phyloP scores from a whole-genome alignment of 495 filamentous ascomycete species.

The Aspergillus ellipticus region DNA sequence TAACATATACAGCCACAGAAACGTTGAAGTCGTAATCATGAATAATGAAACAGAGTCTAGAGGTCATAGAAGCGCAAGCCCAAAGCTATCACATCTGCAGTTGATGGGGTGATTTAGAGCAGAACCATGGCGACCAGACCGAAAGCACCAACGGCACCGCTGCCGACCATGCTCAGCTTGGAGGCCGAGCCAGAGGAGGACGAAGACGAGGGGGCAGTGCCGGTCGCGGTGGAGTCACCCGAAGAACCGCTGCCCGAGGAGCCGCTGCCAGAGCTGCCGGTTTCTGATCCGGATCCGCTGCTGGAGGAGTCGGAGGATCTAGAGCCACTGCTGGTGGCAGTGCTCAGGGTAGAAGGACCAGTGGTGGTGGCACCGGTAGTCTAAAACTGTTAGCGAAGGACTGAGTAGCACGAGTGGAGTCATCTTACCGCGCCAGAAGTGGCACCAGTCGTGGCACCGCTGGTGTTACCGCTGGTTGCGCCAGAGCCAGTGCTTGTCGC shows the following conservation, averaged over 20 bases:
- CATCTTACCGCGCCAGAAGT: slow-evolving; percentile 9
- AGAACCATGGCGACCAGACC: slow-evolving; percentile 40
- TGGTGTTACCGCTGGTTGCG: slow-evolving; percentile 13
- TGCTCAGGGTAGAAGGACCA: slow-evolving; percentile 9
- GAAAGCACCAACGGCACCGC: slow-evolving; percentile 34
- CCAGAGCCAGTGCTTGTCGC: slow-evolving; percentile 8
- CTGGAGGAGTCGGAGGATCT: neutral
- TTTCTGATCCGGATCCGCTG: slow-evolving; percentile 11
- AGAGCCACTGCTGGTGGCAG: slow-evolving; percentile 5
- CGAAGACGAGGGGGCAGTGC: slow-evolving; percentile 6
- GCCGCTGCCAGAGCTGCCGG: slow-evolving; percentile 11
- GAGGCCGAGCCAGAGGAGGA: slow-evolving; percentile 28
- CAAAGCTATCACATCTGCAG: too few species aligned
- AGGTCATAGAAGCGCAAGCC: too few species aligned
- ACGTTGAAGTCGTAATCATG: slow-evolving; percentile 14
- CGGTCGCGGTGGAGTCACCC: slow-evolving; percentile 20
- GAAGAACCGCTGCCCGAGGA: slow-evolving; percentile 13
- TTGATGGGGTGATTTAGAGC: slow-evolving; percentile 37
- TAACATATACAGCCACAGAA: slow-evolving; percentile 14
- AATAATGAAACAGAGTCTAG: slow-evolving; percentile 7
- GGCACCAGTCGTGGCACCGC: slow-evolving; percentile 4
- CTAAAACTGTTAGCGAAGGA: neutral
- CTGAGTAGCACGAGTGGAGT: neutral
- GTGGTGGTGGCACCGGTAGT: slow-evolving; percentile 2
- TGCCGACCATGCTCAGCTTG: slow-evolving; percentile 33